Evolutionary conservation across 108 stramenopile species (phyloP).

Genomic region (Thalassiosira profunda): DNA sequence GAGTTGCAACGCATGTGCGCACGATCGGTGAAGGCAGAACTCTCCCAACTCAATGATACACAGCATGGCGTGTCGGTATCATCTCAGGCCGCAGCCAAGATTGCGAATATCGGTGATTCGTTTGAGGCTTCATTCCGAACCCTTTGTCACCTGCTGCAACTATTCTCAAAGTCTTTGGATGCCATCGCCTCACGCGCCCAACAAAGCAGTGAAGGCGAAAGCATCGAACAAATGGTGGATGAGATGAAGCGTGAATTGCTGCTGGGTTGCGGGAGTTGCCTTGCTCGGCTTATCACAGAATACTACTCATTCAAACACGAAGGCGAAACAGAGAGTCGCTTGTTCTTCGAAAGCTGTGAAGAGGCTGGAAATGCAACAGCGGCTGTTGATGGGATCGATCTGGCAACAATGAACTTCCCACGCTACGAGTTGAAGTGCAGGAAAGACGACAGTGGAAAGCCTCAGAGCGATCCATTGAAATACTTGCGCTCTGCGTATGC

Average conservation of each 20-base stretch:
- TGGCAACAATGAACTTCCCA: conserved; percentile 27
- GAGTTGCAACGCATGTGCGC: conserved; percentile 17
- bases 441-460: conserved; percentile 14
- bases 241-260: conserved; percentile 31
- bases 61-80: conserved; percentile 18
- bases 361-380: not conserved
- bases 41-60: conserved; percentile 1
- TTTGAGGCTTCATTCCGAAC: conserved; percentile 30
- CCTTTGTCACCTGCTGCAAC: conserved; percentile 33
- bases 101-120: conserved; percentile 7
- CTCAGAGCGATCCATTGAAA: not conserved
- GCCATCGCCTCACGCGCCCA: no score
- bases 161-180: conserved; percentile 29
- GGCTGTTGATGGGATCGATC: conserved; percentile 4
- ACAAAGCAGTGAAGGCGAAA: no score
- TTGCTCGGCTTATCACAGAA: conserved; percentile 31
- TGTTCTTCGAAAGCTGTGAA: conserved; percentile 13
- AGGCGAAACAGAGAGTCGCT: not conserved
- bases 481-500: conserved; percentile 17
- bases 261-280: conserved; percentile 24
- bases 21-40: conserved; percentile 29
- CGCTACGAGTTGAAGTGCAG: conserved; percentile 11
- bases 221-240: no score
- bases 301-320: conserved; percentile 37
- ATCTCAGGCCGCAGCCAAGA: conserved; percentile 25